These are phyloP conservation scores for Pythium coloratum DNA, from an alignment of 352 stramenopile species.

Conservation along the genomic window DNA sequence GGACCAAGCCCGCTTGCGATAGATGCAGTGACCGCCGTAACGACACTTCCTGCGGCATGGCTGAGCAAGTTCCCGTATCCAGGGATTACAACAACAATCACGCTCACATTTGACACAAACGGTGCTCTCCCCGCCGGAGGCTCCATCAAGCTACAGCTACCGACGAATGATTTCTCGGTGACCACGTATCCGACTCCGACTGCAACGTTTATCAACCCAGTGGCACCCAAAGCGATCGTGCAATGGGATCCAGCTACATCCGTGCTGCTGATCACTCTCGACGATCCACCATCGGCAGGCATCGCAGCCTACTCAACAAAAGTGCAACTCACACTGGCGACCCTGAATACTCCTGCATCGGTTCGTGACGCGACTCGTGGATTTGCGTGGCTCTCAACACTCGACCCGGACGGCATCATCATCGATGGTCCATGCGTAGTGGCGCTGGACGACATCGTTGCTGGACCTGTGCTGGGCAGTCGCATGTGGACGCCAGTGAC, in stretches of 20 bases:
- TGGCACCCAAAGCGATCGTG: slow-evolving; percentile 15
- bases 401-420: slow-evolving; percentile 34
- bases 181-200: slow-evolving; percentile 25
- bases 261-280: slow-evolving; percentile 27
- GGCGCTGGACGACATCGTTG: slow-evolving; percentile 41
- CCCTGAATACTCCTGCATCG: slow-evolving; percentile 43
- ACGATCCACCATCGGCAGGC: background rate
- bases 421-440: slow-evolving; percentile 57
- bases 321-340: slow-evolving; percentile 38
- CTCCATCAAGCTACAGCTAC: slow-evolving; percentile 39
- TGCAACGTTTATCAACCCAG: slow-evolving; percentile 33
- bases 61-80: slow-evolving; percentile 40
- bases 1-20: slow-evolving; percentile 34
- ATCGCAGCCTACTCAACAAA: slow-evolving; percentile 37
- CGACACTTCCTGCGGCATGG: slow-evolving; percentile 37
- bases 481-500: slow-evolving; percentile 45
- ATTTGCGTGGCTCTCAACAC: slow-evolving; percentile 38
- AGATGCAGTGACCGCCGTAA: slow-evolving; percentile 39
- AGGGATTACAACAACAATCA: slow-evolving; percentile 44
- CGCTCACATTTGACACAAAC: slow-evolving; percentile 49
- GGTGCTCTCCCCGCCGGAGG: slow-evolving; percentile 41
- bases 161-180: slow-evolving; percentile 39
- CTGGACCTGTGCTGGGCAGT: slow-evolving; percentile 46
- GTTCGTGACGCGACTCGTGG: slow-evolving; percentile 29
- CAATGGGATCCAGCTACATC: slow-evolving; percentile 31